A percentile compares a stretch with the other conserved stretches of the same genome.
phyloP scores from a whole-genome alignment of 2,329 filamentous ascomycete species.

The Sarocladiaceae sp. region DNA sequence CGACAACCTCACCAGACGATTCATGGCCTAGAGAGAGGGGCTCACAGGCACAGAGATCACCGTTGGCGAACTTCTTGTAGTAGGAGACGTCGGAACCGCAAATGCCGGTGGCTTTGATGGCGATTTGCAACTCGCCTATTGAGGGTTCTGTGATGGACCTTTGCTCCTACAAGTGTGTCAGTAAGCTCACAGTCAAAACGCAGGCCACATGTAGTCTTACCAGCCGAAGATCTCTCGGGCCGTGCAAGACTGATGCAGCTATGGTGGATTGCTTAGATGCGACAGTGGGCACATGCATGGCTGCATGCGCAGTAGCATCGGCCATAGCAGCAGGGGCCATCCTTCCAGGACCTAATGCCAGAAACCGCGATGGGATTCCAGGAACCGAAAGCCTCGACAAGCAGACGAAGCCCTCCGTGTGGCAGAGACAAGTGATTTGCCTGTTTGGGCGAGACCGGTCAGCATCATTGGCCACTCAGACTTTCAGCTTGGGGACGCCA shows the following conservation, averaged over 20 bases:
- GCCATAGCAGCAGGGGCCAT: conserved; percentile 47
- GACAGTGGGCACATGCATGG: conserved; percentile 36
- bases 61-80: conserved; percentile 67
- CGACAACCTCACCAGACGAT: conserved; percentile 52
- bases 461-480: not conserved
- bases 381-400: too few species aligned
- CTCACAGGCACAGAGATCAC: conserved; percentile 59
- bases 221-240: conserved; percentile 49
- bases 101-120: conserved; percentile 59
- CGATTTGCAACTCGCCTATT: conserved; percentile 55
- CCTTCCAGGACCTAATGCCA: conserved; percentile 17
- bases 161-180: conserved; percentile 34
- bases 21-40: conserved; percentile 61
- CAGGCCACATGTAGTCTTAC: conserved; percentile 38
- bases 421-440: not conserved
- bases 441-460: not conserved
- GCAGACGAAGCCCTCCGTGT: too few species aligned
- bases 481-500: too few species aligned
- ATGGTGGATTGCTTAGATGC: conserved; percentile 36
- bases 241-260: conserved; percentile 51
- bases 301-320: conserved; percentile 22
- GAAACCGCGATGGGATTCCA: too few species aligned
- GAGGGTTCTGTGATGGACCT: conserved; percentile 41
- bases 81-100: conserved; percentile 67
- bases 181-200: conserved; percentile 10